phyloP scores from a whole-genome alignment of 768 basidiomycete genomes.

The Cytidiella melzeri region DNA sequence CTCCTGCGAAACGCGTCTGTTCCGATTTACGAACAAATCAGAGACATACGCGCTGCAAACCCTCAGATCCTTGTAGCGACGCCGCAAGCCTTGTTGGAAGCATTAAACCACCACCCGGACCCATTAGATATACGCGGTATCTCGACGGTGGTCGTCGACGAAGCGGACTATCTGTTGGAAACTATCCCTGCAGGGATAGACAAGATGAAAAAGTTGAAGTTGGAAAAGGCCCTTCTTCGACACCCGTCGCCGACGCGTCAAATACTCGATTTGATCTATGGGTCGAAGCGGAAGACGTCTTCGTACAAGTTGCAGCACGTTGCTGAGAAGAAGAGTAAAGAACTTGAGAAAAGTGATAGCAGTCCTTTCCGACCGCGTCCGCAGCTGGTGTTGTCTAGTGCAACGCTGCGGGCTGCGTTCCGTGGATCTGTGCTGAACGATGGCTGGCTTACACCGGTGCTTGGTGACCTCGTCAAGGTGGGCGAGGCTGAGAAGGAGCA shows the following conservation, averaged over 20 bases:
- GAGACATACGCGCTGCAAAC: conserved; percentile 32
- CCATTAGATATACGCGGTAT: conserved; percentile 42
- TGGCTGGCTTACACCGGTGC: conserved; percentile 46
- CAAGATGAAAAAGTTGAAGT: conserved; percentile 33
- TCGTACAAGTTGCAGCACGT: not conserved
- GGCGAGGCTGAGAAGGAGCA: conserved; percentile 10
- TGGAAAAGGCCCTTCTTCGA: conserved; percentile 34
- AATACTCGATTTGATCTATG: conserved; percentile 54
- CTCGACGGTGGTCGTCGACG: conserved; percentile 64
- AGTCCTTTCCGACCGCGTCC: conserved; percentile 26
- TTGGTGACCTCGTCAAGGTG: conserved; percentile 16
- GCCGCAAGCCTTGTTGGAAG: conserved; percentile 60
- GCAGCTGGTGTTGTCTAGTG: conserved; percentile 65
- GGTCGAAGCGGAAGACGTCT: not conserved
- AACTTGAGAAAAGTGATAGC: not conserved
- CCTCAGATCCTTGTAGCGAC: conserved; percentile 72
- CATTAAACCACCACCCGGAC: conserved; percentile 37
- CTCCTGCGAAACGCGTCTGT: conserved; percentile 48
- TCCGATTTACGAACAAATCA: conserved; percentile 36
- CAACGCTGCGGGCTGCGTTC: conserved; percentile 56
- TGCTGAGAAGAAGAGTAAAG: not conserved
- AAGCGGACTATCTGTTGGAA: conserved; percentile 68
- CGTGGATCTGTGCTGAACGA: conserved; percentile 47
- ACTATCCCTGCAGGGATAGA: conserved; percentile 39
- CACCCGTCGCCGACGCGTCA: conserved; percentile 57